Base-by-base conservation (phyloP, 345 rosid species). In the Dipteronia sinensis region DNA sequence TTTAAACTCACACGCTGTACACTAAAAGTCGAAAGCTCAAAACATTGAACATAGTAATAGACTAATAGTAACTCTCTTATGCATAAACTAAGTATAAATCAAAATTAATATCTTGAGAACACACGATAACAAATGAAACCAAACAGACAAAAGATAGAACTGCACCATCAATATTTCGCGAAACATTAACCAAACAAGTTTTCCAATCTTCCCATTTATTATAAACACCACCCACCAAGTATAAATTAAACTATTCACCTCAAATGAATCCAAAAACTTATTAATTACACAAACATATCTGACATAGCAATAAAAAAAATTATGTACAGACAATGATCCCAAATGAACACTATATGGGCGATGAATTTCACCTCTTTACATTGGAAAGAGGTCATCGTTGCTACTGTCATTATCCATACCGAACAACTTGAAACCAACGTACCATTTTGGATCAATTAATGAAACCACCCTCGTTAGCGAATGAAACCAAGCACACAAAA, bases 381-480 rank as follows among this genome's bases (percentile, higher is more conserved):
- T 67, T 46, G 82, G 87, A 75, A 85, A 91, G 15, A 23, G 76
- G 46, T 87, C 83, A 59, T 59, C 64, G 22, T 59, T 20, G 6
- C 64, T 75, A 63, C 69, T 66, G 31, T 82, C 89, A 65, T 86
- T 88, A 25, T 82, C 90, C 73, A 76, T 68, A 8, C 85, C 90
- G 10, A 86, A 84, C 13, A 90, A 85, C 85, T 88, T 93, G 90
- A 94, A 88, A 5, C 92, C 85, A 5, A 77, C 80, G 73, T 89
- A 90, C 97, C 90, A 81, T 42, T 86, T 86, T 2, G 82, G 79
- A 42, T 87, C 91, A 34, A 34, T 34, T 34, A 34, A 34, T 34
- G 38, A 34, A 34, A 34, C 38, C 38, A 13, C 58, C 11, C 15
- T 15, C 7, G 19, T 34, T 40, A 2, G 19, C 62, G n/a, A 20